Conservation (phyloP, 768 basidiomycete genomes). For the Tricholoma terreum region DNA sequence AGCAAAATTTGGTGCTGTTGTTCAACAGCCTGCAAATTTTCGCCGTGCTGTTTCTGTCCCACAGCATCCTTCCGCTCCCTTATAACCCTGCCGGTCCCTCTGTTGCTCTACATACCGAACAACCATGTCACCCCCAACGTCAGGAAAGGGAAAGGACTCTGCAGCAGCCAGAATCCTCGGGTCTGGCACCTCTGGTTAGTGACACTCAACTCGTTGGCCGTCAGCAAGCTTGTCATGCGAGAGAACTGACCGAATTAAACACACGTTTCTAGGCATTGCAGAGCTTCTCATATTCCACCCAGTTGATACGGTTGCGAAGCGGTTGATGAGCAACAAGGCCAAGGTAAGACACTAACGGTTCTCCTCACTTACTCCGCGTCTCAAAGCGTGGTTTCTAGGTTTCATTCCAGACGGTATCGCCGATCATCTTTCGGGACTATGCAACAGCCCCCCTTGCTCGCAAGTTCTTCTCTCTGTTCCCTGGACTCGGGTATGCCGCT, state of each 20-base stretch:
- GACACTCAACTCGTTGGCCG: not conserved
- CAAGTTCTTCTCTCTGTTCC: conserved; percentile 91
- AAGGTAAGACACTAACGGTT: conserved; percentile 45
- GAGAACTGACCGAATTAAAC: not conserved
- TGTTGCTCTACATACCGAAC: conserved; percentile 9
- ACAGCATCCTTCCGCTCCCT: conserved; percentile 10
- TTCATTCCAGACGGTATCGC: conserved; percentile 56
- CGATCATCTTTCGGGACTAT: conserved; percentile 86
- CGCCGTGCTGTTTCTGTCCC: conserved; percentile 8
- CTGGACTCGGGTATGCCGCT: conserved; percentile 95
- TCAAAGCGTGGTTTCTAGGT: conserved; percentile 41
- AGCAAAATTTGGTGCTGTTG: conserved; percentile 8
- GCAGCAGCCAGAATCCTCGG: conserved; percentile 88
- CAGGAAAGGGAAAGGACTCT: conserved; percentile 75
- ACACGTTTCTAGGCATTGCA: conserved; percentile 65
- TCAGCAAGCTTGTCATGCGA: not conserved
- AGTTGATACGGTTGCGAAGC: conserved; percentile 97
- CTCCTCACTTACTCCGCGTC: not conserved
- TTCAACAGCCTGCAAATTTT: conserved; percentile 8
- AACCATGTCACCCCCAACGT: conserved; percentile 40
- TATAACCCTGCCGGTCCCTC: conserved; percentile 2
- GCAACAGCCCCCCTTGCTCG: conserved; percentile 62
- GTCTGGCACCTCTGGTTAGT: conserved; percentile 85
- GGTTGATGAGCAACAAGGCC: conserved; percentile 95
- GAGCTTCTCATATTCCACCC: conserved; percentile 96